Conservation (phyloP, 2,329 filamentous ascomycete species). For the Hyphodiscus sp. region DNA sequence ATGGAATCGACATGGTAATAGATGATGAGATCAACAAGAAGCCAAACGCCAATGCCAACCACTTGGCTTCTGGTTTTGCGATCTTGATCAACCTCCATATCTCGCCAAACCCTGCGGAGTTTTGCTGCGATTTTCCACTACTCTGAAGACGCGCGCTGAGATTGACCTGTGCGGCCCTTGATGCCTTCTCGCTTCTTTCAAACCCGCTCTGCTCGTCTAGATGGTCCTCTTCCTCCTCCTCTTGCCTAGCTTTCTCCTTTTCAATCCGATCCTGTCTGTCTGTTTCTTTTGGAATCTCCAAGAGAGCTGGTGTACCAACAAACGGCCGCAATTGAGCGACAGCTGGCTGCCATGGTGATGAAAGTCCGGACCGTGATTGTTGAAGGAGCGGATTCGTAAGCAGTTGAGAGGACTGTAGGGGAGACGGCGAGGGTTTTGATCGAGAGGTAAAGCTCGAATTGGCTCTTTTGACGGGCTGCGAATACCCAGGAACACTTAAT, state of each 20-base stretch:
- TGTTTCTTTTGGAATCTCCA: constrained; percentile 17
- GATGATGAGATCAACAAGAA: constrained; percentile 84
- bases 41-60: constrained; percentile 71
- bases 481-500: constrained; percentile 2
- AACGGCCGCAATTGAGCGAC: constrained; percentile 26
- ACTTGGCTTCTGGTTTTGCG: constrained; percentile 74
- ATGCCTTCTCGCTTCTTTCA: constrained; percentile 72
- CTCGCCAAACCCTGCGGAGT: constrained; percentile 61
- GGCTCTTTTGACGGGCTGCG: constrained; percentile 7
- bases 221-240: constrained; percentile 37
- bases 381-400: constrained; percentile 9
- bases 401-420: constrained; percentile 10
- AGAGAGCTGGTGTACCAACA: constrained; percentile 20
- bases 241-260: constrained; percentile 31
- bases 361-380: constrained; percentile 11
- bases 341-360: constrained; percentile 25
- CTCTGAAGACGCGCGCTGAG: constrained; percentile 81
- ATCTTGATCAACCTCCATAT: constrained; percentile 85
- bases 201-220: constrained; percentile 53
- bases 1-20: constrained; percentile 94
- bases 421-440: constrained; percentile 5
- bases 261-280: constrained; percentile 30
- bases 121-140: constrained; percentile 51
- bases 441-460: constrained; percentile 14
- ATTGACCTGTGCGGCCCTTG: constrained; percentile 83